These are phyloP conservation scores for Bipolaris bicolor DNA, from an alignment of 2,329 filamentous ascomycete genomes.

Conservation along the genomic window DNA sequence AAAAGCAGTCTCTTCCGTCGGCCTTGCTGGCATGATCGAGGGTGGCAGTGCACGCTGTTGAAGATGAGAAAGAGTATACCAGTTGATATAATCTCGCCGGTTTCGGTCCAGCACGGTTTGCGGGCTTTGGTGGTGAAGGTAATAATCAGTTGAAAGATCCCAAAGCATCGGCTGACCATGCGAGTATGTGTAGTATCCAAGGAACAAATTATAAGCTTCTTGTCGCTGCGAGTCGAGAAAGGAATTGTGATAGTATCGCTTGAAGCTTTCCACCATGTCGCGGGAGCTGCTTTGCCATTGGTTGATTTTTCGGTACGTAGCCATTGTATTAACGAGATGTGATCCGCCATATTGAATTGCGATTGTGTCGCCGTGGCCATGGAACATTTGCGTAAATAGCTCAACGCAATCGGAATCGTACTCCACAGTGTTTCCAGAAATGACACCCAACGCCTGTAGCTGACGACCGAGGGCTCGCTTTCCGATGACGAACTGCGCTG, in stretches of 20 bases:
- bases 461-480: slow-evolving; percentile 93
- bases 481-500: slow-evolving; percentile 95
- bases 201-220: slow-evolving; percentile 95
- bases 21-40: slow-evolving; percentile 50
- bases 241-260: slow-evolving; percentile 98
- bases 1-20: slow-evolving; percentile 21
- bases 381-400: slow-evolving; percentile 95
- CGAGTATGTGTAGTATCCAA: slow-evolving; percentile 91
- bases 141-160: slow-evolving; percentile 94
- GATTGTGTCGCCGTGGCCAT: slow-evolving; percentile 96
- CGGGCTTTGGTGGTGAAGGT: slow-evolving; percentile 89
- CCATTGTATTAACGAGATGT: slow-evolving; percentile 98
- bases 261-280: slow-evolving; percentile 99
- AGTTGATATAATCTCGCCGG: slow-evolving; percentile 79
- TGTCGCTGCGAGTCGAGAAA: slow-evolving; percentile 98
- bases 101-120: slow-evolving; percentile 70
- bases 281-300: slow-evolving; percentile 97
- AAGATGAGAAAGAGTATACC: slow-evolving; percentile 80
- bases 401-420: slow-evolving; percentile 97
- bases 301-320: slow-evolving; percentile 98
- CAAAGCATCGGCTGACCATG: slow-evolving; percentile 93
- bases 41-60: slow-evolving; percentile 66
- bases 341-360: slow-evolving; percentile 97
- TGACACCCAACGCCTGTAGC: slow-evolving; percentile 86
- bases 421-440: slow-evolving; percentile 77